Percentiles rank a stretch among this genome's conserved stretches.
Evolutionary conservation across 805 yeast genomes (phyloP).

Genomic region (Yarrowia sp.): DNA sequence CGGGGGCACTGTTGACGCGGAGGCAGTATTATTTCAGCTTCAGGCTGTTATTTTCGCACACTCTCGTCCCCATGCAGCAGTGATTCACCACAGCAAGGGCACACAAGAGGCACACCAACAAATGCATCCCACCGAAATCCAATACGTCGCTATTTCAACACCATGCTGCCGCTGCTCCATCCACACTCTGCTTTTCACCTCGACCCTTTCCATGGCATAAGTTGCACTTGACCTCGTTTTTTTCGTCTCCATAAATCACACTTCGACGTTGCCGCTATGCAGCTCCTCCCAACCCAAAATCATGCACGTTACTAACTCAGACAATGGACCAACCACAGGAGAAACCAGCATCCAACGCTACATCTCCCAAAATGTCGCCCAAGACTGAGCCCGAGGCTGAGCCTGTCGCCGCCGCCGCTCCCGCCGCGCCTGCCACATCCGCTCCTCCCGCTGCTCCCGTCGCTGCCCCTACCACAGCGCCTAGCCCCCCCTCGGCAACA

Average conservation of each 20-base stretch:
- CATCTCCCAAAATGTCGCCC: conserved; percentile 29
- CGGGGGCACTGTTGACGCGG: too few relatives aligned
- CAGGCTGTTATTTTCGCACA: too few relatives aligned
- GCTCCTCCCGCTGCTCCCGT: background rate
- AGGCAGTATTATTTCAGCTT: too few relatives aligned
- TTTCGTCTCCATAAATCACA: conserved; percentile 1
- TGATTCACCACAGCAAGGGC: too few relatives aligned
- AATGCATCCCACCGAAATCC: too few relatives aligned
- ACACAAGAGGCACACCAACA: too few relatives aligned
- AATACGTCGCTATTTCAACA: too few relatives aligned
- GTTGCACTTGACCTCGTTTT: background rate
- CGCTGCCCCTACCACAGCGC: background rate
- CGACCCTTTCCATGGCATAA: too few relatives aligned
- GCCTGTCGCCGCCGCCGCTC: background rate
- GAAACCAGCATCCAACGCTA: conserved; percentile 13
- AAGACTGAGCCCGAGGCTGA: conserved; percentile 30
- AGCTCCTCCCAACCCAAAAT: conserved; percentile 13
- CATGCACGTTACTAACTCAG: conserved; percentile 24
- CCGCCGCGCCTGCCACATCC: background rate
- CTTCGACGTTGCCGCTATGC: conserved; percentile 16
- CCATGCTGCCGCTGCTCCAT: too few relatives aligned
- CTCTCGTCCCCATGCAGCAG: too few relatives aligned
- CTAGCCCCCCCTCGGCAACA: background rate
- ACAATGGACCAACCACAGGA: conserved; percentile 25
- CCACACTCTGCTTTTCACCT: too few relatives aligned